Conservation (phyloP, 2,329 filamentous ascomycete genomes). For the Zasmidium angulare region DNA sequence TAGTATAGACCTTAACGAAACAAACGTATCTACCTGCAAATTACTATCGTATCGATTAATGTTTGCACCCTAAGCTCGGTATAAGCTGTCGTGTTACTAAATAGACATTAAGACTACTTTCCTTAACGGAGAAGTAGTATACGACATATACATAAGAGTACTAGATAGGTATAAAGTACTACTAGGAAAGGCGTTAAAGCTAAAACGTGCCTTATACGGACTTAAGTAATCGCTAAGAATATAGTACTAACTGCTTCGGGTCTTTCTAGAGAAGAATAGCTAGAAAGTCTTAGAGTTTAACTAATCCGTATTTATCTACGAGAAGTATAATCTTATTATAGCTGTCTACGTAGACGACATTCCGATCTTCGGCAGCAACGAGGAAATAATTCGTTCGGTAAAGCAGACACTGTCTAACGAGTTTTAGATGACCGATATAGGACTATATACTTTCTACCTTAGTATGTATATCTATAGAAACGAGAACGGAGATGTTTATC, state of each 20-base stretch:
- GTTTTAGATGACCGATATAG: conserved; percentile 15
- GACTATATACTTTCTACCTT: conserved; percentile 9
- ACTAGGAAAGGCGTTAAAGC: conserved; percentile 2
- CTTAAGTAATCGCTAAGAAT: conserved; percentile 8
- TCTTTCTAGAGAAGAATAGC: background rate
- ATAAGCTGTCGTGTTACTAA: conserved; percentile 7
- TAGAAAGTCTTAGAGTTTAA: background rate
- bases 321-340: conserved; percentile 4
- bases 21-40: conserved; percentile 4
- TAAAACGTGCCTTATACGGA: conserved; percentile 8
- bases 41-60: conserved; percentile 7
- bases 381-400: conserved; percentile 2
- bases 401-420: conserved; percentile 2
- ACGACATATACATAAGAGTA: conserved; percentile 10
- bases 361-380: conserved; percentile 6
- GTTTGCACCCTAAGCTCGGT: conserved; percentile 3
- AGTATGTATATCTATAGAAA: conserved; percentile 4
- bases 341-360: conserved; percentile 16
- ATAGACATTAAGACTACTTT: conserved; percentile 9
- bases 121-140: conserved; percentile 11
- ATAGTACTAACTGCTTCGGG: conserved; percentile 6
- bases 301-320: conserved; percentile 9
- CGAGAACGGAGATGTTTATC: background rate
- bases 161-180: conserved; percentile 12
- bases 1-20: conserved; percentile 9